phyloP scores from a whole-genome alignment of 1,284 basidiomycete species.

The Ustilago trichophora region DNA sequence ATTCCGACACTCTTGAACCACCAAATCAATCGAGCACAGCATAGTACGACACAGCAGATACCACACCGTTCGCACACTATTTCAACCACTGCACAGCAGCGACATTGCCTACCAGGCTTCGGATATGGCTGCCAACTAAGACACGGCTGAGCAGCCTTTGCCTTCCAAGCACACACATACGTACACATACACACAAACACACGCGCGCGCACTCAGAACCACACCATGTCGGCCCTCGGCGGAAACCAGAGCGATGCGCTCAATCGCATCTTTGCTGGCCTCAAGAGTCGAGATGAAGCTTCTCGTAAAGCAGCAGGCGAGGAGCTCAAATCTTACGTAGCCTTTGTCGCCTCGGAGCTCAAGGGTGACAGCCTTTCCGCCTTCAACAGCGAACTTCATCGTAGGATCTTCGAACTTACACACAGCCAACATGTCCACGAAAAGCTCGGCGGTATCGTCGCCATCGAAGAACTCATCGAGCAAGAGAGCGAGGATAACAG shows the following conservation, averaged over 20 bases:
- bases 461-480: slow-evolving; percentile 71
- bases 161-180: too few species aligned
- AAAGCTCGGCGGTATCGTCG: slow-evolving; percentile 81
- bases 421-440: slow-evolving; percentile 79
- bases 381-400: slow-evolving; percentile 72
- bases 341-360: slow-evolving; percentile 57
- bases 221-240: slow-evolving; percentile 37
- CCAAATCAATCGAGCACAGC: too few species aligned
- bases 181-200: too few species aligned
- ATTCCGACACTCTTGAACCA: too few species aligned
- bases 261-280: slow-evolving; percentile 57
- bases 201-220: too few species aligned
- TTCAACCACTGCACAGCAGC: not conserved
- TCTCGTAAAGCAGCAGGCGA: slow-evolving; percentile 52
- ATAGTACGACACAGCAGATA: too few species aligned
- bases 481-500: slow-evolving; percentile 61
- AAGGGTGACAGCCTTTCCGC: slow-evolving; percentile 58
- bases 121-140: slow-evolving; percentile 17
- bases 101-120: slow-evolving; percentile 2
- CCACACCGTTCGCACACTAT: not conserved
- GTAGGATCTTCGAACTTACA: slow-evolving; percentile 80
- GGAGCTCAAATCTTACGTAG: slow-evolving; percentile 59
- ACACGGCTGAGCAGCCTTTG: slow-evolving; percentile 17
- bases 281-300: slow-evolving; percentile 57
- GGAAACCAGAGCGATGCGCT: slow-evolving; percentile 56